Base-by-base conservation (phyloP, 1,139 yeast species). In the Eremothecium gossypii region DNA sequence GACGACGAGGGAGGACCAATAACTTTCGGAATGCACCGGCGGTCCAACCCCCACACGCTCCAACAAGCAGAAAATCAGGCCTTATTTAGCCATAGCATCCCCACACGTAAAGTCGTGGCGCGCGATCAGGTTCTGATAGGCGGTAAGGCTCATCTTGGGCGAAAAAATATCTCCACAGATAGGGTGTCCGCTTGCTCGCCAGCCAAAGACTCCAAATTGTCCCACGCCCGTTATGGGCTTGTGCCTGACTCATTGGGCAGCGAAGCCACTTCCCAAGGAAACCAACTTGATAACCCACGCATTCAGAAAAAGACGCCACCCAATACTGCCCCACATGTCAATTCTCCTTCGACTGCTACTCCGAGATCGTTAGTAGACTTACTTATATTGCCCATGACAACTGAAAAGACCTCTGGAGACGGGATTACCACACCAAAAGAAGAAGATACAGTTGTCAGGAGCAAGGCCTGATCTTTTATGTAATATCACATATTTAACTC, bases 1-100 rank as follows among this genome's bases (percentile, higher is more conserved):
- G 53, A 63, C 39, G 57, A 72, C 13, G 56, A 62, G 43, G 73
- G 69, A 35, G 70, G 72, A 34, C 49, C 65, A 8, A 51, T 56
- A 30, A 39, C 46, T 27, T 44, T 36, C 40, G 42, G 48, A 46
- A 46, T 39, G 53, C 50, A 36, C 46, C 14, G 17, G 35, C n/a
- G 23, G 23, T 37, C 38, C 34, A 28, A 35, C 11, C 48, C 50
- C 27, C 49, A 52, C 26, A 52, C 43, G 41, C 4, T 45, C 41
- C 28, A 42, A 30, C 44, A 45, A 13, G 40, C 39, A 29, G 36
- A n/a, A n/a, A 32, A 20, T 11, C 34, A 26, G 11, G 28, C 39
- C n/a, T 14, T 9, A 27, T 42, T 9, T 10, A 34, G 20, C 31
- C 37, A 33, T 30, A 36, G 12, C 9, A 26, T n/a, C 11, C 14